These are phyloP conservation scores for Cladophialophora bantiana DNA, from an alignment of 2,329 filamentous ascomycete species.

Conservation along the genomic window DNA sequence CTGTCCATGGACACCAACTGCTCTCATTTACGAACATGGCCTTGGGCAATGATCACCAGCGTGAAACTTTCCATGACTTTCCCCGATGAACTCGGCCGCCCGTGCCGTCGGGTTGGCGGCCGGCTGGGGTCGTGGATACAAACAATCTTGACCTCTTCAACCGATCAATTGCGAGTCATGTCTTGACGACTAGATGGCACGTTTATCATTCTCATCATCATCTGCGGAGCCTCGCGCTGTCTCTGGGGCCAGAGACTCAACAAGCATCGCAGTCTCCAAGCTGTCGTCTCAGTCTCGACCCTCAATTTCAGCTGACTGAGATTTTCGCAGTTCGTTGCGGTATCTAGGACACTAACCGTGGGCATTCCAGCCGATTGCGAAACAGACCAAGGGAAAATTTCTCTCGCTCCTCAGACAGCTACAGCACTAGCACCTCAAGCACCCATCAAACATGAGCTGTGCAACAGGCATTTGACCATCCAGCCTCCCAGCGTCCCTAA, in stretches of 20 bases:
- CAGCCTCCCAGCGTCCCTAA: conserved; percentile 17
- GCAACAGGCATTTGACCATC: conserved; percentile 8
- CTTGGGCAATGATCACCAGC: not conserved
- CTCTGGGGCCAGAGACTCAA: not conserved
- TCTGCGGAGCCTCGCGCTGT: not conserved
- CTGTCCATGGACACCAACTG: not conserved
- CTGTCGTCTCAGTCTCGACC: not conserved
- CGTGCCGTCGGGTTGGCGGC: not conserved
- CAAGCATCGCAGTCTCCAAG: not conserved
- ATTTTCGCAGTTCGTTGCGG: not conserved
- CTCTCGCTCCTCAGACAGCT: not conserved
- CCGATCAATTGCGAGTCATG: not conserved
- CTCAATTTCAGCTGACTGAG: not conserved
- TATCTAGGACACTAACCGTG: conserved; percentile 10
- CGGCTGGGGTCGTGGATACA: not conserved
- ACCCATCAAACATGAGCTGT: conserved; percentile 3
- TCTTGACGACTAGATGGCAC: not conserved
- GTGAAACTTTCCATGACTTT: not conserved
- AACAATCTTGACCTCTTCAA: not conserved
- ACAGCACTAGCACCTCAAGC: conserved; percentile 4
- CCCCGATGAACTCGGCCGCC: not conserved
- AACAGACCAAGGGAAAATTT: conserved; percentile 12
- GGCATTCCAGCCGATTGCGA: conserved; percentile 24
- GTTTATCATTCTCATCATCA: not conserved
- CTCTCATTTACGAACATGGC: not conserved